Evolutionary conservation across 2,329 filamentous ascomycete genomes (phyloP), one percentile per base, ranked within the genome.

Genomic region (Epichloe sp.): DNA sequence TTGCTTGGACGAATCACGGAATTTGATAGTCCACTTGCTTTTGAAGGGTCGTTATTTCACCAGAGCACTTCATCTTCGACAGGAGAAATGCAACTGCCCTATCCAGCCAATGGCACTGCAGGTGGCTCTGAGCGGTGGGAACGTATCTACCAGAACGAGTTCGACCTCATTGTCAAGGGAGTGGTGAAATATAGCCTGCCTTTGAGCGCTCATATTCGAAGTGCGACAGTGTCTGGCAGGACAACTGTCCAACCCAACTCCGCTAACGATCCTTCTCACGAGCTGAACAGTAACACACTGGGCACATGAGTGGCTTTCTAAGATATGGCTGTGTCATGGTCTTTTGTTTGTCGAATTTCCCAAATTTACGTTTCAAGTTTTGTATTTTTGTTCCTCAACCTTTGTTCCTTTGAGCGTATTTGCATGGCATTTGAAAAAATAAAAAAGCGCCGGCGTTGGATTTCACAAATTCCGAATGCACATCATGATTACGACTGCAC

Each of bases 111-210:
- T 66, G 83, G 83, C 59, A 97, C 93, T 0, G 83, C 88, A 43
- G 86, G 86, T 41, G 93, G 91, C 8, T 84, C 83, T 2, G 82
- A 86, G 62, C 81, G 90, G 12, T 98, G 93, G 93, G 88, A 95
- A 64, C 79, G 82, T 53, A 90, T 97, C 45, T 75, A 96, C 48
- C 81, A 94, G 57, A 86, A 96, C 65, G 87, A 91, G 44, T 98
- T 97, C 59, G 88, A 96, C 58, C 76, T 98, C 47, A 91, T 97
- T 54, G 79, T 98, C 42, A 84, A 93, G 59, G 93, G 93, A 21
- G 86, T 93, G 14, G 75, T 98, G 58, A 89, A 90, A 62, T 98
- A 98, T 62, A 78, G 72, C 34, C 70, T 84, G 36, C 80, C 80
- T 3, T 68, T 84, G 49, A 83, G 78, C 58, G 76, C 78, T 57